Evolutionary conservation across 768 basidiomycete species (phyloP), one percentile per base, ranked within the genome.

Genomic region (Boletus rubescentipes): DNA sequence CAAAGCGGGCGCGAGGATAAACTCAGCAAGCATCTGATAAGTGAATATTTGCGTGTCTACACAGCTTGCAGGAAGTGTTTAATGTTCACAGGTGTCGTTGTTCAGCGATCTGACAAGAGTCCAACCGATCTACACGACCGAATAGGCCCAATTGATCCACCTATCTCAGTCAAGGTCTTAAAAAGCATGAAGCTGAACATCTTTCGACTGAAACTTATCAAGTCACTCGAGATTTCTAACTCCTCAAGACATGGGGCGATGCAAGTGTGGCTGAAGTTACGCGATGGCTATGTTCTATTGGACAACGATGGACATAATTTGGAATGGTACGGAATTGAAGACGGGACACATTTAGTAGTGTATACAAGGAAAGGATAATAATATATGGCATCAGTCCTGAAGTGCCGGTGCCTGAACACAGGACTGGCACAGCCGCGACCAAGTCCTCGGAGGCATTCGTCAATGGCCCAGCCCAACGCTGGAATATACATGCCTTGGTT

Each of bases 321-420:
- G 38, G 81, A 77, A 54, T 91, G 88, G 87, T 80, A 85, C 64
- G 89, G 91, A 7, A 64, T 92, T 35, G 87, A 90, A 53, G 77
- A 80, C 9, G 79, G 66, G 18, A 72, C 75, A 51, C 64, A 72
- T 52, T 60, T 81, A 26, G 55, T 64, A 21, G 60, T 74, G 34
- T 59, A 58, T 57, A 61, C 50, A 61, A 55, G 49, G 55, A 38
- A 58, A 51, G 59, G 14, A 57, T n/a, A 21, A 31, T 26, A 31
- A 59, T 35, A 30, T 48, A 43, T 41, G 11, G 21, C 38, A 38
- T 15, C 30, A 40, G 42, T 51, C 41, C 18, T 15, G 26, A 37
- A 39, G 18, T 23, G 34, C 47, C 20, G 20, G 36, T 54, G 35
- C 18, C 20, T 32, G 7, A 43, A 35, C 57, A 62, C 54, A 59